Base-by-base conservation (phyloP, 768 basidiomycete genomes). In the Mycena polygramma region DNA sequence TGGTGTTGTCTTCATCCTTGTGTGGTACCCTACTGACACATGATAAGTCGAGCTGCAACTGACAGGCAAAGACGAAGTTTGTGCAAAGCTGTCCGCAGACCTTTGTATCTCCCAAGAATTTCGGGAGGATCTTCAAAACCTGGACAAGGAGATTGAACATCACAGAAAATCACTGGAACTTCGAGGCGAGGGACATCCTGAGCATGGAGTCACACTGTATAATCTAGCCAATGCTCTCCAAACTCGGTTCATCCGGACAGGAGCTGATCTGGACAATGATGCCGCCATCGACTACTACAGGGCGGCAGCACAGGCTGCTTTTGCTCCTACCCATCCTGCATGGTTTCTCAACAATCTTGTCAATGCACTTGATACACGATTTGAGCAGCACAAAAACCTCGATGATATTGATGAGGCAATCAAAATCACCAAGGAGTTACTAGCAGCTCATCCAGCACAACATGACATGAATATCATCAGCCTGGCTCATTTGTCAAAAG, bases 81-180 rank as follows among this genome's bases (percentile, higher is more conserved):
- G 36, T 41, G 55, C 37, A 57, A 57, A 57, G 55, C 37, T 57
- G 55, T 39, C 37, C 39, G 55, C 55, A 35, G 30, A 57, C 55
- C 55, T 57, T 22, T 41, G 55, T 35, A 57, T 57, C 55, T 57
- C 55, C 26, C 4, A 37, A 37, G 41, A 57, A 57, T 57, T 57
- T 39, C 58, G 58, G 30, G 24, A 46, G 35, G 45, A 59, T 59
- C 58, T 20, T 4, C 41, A 59, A 46, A 46, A 59, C 24, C 43
- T 59, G 43, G 45, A 59, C 58, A 46, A n/a, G 41, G 58, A 43
- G 19, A 43, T 59, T 59, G 58, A 59, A 46, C 58, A 45, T 59
- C 58, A 59, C 43, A 46, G 41, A 39, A 46, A 59, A 39, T 41
- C 58, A n/a, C 58, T 59, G 7, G 43, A 39, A 26, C 41, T 59